A percentile compares a stretch with the other conserved stretches of the same genome.
Evolutionary conservation across 2,329 filamentous ascomycete genomes (phyloP).

Genomic region (Eurotiales sp.): DNA sequence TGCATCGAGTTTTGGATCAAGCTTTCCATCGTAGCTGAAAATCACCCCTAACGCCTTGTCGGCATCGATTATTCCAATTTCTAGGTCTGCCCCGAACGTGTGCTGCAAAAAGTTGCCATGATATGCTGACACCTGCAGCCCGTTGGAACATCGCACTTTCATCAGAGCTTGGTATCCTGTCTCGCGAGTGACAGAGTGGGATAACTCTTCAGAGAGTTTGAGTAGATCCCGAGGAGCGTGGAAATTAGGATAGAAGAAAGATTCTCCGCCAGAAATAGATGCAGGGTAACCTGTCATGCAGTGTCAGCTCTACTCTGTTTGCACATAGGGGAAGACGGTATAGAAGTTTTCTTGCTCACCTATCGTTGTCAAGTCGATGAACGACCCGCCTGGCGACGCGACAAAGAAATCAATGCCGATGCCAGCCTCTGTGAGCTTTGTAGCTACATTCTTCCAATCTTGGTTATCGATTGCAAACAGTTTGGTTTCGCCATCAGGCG

Average conservation of each 20-base stretch:
- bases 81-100: constrained; percentile 88
- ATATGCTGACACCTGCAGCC: constrained; percentile 87
- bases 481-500: constrained; percentile 87
- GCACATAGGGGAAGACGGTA: not conserved
- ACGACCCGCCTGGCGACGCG: constrained; percentile 82
- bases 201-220: constrained; percentile 79
- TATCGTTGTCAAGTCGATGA: constrained; percentile 89
- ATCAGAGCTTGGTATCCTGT: constrained; percentile 94
- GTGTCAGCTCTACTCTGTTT: not conserved
- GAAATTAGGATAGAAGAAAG: constrained; percentile 97
- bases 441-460: constrained; percentile 78
- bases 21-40: constrained; percentile 93
- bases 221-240: constrained; percentile 78
- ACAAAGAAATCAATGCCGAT: constrained; percentile 94
- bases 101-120: constrained; percentile 96
- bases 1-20: constrained; percentile 93
- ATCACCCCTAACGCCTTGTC: constrained; percentile 91
- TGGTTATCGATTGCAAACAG: constrained; percentile 87
- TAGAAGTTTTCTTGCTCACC: constrained; percentile 49
- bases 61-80: constrained; percentile 86
- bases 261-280: constrained; percentile 87
- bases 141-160: constrained; percentile 98
- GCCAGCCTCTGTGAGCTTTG: constrained; percentile 81
- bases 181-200: constrained; percentile 80
- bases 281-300: constrained; percentile 66